Percentiles rank a stretch among this genome's conserved stretches.
Conservation (phyloP, 305 asterid genomes). For the Fraxinus greggii region DNA sequence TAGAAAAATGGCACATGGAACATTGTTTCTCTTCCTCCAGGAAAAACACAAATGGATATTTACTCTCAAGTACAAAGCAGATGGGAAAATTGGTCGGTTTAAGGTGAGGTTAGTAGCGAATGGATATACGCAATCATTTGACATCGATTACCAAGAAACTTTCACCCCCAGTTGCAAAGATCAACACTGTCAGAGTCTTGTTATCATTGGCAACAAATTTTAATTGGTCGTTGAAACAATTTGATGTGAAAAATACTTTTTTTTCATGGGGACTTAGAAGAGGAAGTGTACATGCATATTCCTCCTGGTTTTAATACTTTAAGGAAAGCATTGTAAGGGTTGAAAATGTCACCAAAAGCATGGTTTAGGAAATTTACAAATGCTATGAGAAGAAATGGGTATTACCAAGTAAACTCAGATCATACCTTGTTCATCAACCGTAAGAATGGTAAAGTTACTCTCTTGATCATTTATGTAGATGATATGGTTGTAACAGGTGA, state of each 20-base stretch:
- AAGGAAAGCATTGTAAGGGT: background rate
- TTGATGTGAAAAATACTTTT: background rate
- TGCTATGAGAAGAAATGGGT: too few relatives aligned
- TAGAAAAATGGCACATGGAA: background rate
- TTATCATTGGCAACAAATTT: background rate
- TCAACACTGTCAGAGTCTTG: background rate
- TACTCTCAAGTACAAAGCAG: background rate
- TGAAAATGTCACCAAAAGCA: too few relatives aligned
- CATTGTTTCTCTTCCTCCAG: background rate
- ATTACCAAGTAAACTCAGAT: too few relatives aligned
- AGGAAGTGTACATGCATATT: background rate
- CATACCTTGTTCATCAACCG: too few relatives aligned
- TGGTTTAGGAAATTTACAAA: too few relatives aligned
- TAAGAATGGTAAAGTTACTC: too few relatives aligned
- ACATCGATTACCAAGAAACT: background rate
- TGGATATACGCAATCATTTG: background rate
- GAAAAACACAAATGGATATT: constrained; percentile 1
- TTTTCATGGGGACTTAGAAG: background rate
- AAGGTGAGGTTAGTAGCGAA: background rate
- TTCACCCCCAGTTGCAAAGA: background rate
- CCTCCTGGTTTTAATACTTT: background rate
- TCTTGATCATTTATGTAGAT: too few relatives aligned
- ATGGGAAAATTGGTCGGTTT: background rate
- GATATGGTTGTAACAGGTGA: too few relatives aligned
- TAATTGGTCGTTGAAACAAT: background rate